Evolutionary conservation across 2,329 filamentous ascomycete species (phyloP).

Genomic region (Pseudogymnoascus sp.): DNA sequence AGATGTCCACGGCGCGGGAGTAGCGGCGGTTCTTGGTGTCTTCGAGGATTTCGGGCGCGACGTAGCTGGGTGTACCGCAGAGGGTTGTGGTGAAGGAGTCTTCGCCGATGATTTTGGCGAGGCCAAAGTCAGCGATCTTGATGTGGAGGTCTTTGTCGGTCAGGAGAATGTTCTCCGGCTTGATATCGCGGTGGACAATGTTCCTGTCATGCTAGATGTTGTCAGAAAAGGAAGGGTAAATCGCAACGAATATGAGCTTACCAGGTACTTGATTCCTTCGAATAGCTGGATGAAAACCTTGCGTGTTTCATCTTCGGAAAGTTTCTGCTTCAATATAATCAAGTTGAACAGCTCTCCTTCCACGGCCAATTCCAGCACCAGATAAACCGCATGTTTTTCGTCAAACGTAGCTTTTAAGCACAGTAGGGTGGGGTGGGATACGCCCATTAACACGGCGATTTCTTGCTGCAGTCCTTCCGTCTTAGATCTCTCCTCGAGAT

Average conservation of each 20-base stretch:
- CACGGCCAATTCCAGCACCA: conserved; percentile 81
- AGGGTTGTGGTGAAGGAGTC: conserved; percentile 96
- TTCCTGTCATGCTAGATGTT: conserved; percentile 76
- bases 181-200: conserved; percentile 96
- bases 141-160: conserved; percentile 77
- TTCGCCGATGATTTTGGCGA: conserved; percentile 97
- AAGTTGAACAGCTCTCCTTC: conserved; percentile 95
- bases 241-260: conserved; percentile 39
- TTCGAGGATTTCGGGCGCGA: conserved; percentile 89
- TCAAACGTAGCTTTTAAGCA: conserved; percentile 94
- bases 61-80: conserved; percentile 94
- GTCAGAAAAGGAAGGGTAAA: conserved; percentile 23
- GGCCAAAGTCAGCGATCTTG: conserved; percentile 91
- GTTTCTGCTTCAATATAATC: conserved; percentile 84
- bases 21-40: conserved; percentile 77
- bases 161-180: conserved; percentile 90
- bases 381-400: conserved; percentile 80
- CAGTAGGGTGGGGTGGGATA: conserved; percentile 86
- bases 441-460: conserved; percentile 93
- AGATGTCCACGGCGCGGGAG: conserved; percentile 89
- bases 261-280: conserved; percentile 88
- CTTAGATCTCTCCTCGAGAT: conserved; percentile 75
- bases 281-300: conserved; percentile 89
- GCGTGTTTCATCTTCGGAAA: conserved; percentile 75
- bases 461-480: conserved; percentile 86